Percentiles rank a stretch among this genome's conserved stretches.
phyloP scores from a whole-genome alignment of 2,329 filamentous ascomycete species.

The Cercospora berteroae region DNA sequence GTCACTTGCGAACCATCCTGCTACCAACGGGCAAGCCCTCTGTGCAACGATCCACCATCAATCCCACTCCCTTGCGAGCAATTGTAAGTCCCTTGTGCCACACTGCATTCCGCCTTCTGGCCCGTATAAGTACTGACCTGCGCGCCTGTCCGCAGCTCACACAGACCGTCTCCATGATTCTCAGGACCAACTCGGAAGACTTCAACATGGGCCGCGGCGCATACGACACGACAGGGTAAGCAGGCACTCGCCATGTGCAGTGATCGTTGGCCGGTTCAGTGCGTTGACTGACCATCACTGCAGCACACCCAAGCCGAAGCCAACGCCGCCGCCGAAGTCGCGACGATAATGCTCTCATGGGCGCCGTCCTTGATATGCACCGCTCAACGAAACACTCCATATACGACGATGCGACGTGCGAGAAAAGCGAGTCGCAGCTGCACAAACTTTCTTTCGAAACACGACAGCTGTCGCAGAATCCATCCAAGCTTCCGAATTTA shows the following conservation, averaged over 20 bases:
- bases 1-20: constrained; percentile 13
- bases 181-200: constrained; percentile 40
- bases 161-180: constrained; percentile 40
- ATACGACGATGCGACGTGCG: constrained; percentile 5
- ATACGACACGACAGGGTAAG: constrained; percentile 49
- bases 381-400: not conserved
- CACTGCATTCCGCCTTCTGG: constrained; percentile 16
- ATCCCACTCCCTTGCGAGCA: not conserved
- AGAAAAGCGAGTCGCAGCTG: constrained; percentile 3
- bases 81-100: not conserved
- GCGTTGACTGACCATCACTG: constrained; percentile 13
- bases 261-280: not conserved
- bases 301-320: constrained; percentile 46
- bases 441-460: constrained; percentile 12
- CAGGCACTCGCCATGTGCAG: not conserved
- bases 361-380: not conserved
- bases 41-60: constrained; percentile 18
- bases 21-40: constrained; percentile 18
- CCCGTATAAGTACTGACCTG: constrained; percentile 17
- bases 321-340: constrained; percentile 37
- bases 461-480: not conserved
- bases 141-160: constrained; percentile 9
- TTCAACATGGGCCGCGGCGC: constrained; percentile 50
- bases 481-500: constrained; percentile 13
- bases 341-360: constrained; percentile 23